A percentile compares a stretch with the other conserved stretches of the same genome.
These are phyloP conservation scores for Penicillium sp. DNA, from an alignment of 2,329 filamentous ascomycete genomes.

Conservation along the genomic window DNA sequence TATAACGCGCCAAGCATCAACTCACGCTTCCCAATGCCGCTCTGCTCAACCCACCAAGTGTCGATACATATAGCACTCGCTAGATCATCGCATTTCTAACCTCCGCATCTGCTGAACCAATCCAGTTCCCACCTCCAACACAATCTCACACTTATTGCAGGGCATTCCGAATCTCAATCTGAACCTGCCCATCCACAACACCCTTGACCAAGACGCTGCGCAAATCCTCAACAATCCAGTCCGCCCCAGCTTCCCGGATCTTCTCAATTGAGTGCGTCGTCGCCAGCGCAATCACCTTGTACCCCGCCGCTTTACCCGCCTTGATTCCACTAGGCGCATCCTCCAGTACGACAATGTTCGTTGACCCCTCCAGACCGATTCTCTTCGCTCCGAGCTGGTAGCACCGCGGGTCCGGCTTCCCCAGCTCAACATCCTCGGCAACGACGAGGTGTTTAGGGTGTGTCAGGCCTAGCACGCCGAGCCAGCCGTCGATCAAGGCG, in stretches of 20 bases:
- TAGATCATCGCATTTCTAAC: background rate
- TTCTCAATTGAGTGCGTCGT: slow-evolving; percentile 79
- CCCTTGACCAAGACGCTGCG: slow-evolving; percentile 67
- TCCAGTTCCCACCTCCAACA: background rate
- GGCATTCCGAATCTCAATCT: slow-evolving; percentile 68
- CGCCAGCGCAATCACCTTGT: slow-evolving; percentile 78
- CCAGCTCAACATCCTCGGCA: slow-evolving; percentile 72
- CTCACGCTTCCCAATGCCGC: background rate
- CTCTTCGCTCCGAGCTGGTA: slow-evolving; percentile 68
- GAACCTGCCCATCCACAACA: slow-evolving; percentile 60
- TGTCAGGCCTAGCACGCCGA: slow-evolving; percentile 66
- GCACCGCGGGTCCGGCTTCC: slow-evolving; percentile 77
- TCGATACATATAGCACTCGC: too few relatives aligned
- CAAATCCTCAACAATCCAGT: slow-evolving; percentile 84
- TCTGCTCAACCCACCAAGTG: background rate
- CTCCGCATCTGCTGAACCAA: background rate
- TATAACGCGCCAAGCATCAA: background rate
- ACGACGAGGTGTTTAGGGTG: slow-evolving; percentile 68
- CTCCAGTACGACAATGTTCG: slow-evolving; percentile 74
- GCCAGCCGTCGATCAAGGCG: slow-evolving; percentile 70
- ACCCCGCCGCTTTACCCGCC: slow-evolving; percentile 83
- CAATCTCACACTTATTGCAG: slow-evolving; percentile 33
- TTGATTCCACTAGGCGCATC: slow-evolving; percentile 84
- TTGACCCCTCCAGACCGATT: slow-evolving; percentile 54
- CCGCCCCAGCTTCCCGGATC: slow-evolving; percentile 73